A percentile compares a stretch with the other conserved stretches of the same genome.
phyloP scores from a whole-genome alignment of 148 eudicot species.

The Camellia japonica region DNA sequence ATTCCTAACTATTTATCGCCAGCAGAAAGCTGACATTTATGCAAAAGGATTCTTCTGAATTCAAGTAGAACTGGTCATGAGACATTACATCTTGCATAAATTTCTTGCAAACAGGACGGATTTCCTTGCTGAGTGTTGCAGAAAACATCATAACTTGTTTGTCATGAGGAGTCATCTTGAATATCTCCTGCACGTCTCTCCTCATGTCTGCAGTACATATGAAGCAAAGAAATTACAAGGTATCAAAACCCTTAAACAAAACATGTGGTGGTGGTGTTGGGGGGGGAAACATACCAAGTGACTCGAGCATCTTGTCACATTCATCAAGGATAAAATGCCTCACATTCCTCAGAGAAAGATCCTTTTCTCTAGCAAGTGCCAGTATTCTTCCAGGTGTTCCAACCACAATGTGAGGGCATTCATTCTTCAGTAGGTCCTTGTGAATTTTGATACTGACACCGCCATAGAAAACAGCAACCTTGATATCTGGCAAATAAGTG shows the following conservation, averaged over 20 bases:
- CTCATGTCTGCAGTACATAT: too few species aligned
- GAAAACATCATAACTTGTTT: constrained; percentile 99
- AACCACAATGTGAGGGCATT: constrained; percentile 73
- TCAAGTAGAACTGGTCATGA: constrained; percentile 71
- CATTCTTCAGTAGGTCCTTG: constrained; percentile 65
- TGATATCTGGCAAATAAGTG: constrained; percentile 54
- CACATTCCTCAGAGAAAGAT: constrained; percentile 53
- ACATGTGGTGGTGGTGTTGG: background rate
- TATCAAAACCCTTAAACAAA: background rate
- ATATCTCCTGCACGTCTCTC: constrained; percentile 89
- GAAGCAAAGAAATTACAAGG: constrained; percentile 16
- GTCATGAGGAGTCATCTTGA: constrained; percentile 98
- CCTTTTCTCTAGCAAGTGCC: constrained; percentile 62
- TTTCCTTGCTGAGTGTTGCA: constrained; percentile 93
- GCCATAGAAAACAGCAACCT: constrained; percentile 67
- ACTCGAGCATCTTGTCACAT: constrained; percentile 77
- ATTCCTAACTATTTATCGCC: constrained; percentile 35
- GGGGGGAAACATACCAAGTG: constrained; percentile 41
- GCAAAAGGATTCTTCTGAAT: constrained; percentile 50
- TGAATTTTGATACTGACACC: constrained; percentile 66
- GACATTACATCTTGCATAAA: constrained; percentile 96
- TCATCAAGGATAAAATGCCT: constrained; percentile 70
- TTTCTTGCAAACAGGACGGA: constrained; percentile 97
- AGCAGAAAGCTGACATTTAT: constrained; percentile 39
- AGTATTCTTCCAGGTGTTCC: constrained; percentile 73